Percentiles rank a stretch among this genome's conserved stretches.
phyloP scores from a whole-genome alignment of 768 basidiomycete species.

The Tubosaeta brunneosetosa region DNA sequence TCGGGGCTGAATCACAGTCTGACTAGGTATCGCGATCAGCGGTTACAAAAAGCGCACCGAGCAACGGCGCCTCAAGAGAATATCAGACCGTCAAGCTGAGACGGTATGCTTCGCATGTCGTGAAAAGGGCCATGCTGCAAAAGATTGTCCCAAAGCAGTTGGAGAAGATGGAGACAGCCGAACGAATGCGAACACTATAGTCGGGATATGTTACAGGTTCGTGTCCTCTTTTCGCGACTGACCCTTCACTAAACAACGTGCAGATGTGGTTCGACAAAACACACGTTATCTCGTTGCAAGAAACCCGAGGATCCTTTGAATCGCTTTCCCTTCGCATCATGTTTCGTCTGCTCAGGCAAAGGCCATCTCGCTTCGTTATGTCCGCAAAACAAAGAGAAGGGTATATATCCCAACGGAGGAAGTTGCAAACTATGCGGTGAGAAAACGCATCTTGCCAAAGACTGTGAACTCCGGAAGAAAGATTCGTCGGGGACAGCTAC shows the following conservation, averaged over 20 bases:
- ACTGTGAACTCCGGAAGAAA: constrained; percentile 65
- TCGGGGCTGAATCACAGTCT: constrained; percentile 15
- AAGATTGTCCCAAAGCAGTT: constrained; percentile 60
- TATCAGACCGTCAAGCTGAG: constrained; percentile 46
- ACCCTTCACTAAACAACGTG: not conserved
- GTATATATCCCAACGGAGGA: constrained; percentile 89
- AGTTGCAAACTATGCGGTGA: constrained; percentile 85
- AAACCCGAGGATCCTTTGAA: constrained; percentile 56
- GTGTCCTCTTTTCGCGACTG: constrained; percentile 15
- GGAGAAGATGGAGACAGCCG: constrained; percentile 21
- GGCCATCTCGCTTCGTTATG: constrained; percentile 87
- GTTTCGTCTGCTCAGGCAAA: constrained; percentile 81
- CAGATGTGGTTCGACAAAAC: constrained; percentile 79
- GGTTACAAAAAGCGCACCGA: constrained; percentile 42
- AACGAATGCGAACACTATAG: constrained; percentile 24
- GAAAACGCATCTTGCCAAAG: constrained; percentile 78
- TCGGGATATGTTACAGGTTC: constrained; percentile 72
- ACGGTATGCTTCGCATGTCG: constrained; percentile 88
- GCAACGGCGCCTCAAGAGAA: constrained; percentile 59
- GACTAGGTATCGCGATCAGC: constrained; percentile 21
- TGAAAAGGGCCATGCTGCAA: constrained; percentile 76
- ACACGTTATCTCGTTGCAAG: constrained; percentile 76
- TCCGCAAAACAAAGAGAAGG: constrained; percentile 71
- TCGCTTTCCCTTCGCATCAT: constrained; percentile 83
- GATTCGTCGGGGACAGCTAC: constrained; percentile 37